Evolutionary conservation across 2,329 filamentous ascomycete species (phyloP), one percentile per base, ranked within the genome.

Genomic region (Plectosphaerella sp.): DNA sequence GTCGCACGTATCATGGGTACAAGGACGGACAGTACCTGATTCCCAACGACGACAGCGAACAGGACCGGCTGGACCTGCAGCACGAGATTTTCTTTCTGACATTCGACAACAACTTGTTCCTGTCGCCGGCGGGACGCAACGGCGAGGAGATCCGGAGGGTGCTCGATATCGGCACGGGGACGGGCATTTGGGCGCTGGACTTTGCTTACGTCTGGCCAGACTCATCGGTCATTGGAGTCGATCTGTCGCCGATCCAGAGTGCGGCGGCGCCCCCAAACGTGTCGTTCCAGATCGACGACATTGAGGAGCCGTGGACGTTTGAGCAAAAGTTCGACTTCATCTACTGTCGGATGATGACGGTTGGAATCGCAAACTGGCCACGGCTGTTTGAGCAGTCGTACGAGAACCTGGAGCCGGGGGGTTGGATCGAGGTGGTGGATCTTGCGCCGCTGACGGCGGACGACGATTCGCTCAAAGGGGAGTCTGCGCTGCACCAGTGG

Each of bases 131-230:
- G 11, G 52, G 54, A 14, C 48, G 53, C 45, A 42, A 51, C 22
- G 54, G 35, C 14, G 52, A 56, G 5, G 41, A 49, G 18, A 36
- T 37, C 6, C 47, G 35, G 11, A 56, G 55, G n/a, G 63, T 72
- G 8, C 63, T 80, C 1, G 77, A 80, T 59, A 59, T 75, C 24
- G 75, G 75, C n/a, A 77, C 74, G 2, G 76, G 76, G 0, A 79
- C 75, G 3, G 75, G 75, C 16, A 62, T 68, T 9, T 74, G 72
- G 71, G 68, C 69, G 4, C 71, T 78, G 10, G 76, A 78, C 52
- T 70, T 77, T 56, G 73, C 41, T 10, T 43, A 45, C 28, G 18
- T 43, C n/a, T 43, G 18, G n/a, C 41, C 41, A n/a, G 41, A 43
- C 41, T 18, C n/a, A 5, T 20, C 10, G 59, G 60, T 73, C 22